Percentiles rank a stretch among this genome's conserved stretches.
These are phyloP conservation scores for Ophiostoma triangulosporum DNA, from an alignment of 2,329 filamentous ascomycete genomes.

Conservation along the genomic window DNA sequence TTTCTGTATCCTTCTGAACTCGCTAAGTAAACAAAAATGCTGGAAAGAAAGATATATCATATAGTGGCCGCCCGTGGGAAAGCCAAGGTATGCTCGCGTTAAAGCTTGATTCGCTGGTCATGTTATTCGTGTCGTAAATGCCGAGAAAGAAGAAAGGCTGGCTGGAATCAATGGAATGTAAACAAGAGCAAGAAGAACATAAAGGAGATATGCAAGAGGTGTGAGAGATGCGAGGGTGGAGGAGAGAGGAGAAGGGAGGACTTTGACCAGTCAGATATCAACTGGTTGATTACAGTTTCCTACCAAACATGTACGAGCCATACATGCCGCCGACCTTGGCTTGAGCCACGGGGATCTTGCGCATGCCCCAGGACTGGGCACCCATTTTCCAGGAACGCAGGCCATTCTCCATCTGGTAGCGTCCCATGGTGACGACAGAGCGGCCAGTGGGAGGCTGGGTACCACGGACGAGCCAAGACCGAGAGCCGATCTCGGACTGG, in stretches of 20 bases:
- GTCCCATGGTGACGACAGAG: not conserved
- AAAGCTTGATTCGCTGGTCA: conserved; percentile 3
- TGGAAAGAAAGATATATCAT: not conserved
- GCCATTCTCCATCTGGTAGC: conserved; percentile 26
- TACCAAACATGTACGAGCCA: conserved; percentile 55
- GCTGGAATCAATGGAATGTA: not conserved
- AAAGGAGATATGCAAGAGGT: not conserved
- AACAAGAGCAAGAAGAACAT: not conserved
- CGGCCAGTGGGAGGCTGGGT: conserved; percentile 14
- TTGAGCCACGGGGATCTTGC: conserved; percentile 79
- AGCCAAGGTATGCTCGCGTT: not conserved
- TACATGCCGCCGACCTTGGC: conserved; percentile 93
- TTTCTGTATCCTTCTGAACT: conserved; percentile 1
- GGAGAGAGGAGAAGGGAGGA: conserved; percentile 3
- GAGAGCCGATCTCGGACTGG: conserved; percentile 52
- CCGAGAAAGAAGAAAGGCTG: not conserved
- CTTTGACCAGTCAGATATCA: conserved; percentile 5
- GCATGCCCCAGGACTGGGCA: conserved; percentile 71
- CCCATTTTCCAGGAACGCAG: conserved; percentile 68
- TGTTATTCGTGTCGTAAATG: conserved; percentile 5
- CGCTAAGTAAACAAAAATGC: not conserved
- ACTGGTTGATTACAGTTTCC: conserved; percentile 32
- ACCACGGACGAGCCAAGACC: conserved; percentile 53
- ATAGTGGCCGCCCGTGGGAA: not conserved
- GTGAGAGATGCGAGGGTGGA: not conserved